These are phyloP conservation scores for Chrysochromulina tobinii DNA, from an alignment of 78 protist species.

Conservation along the genomic window DNA sequence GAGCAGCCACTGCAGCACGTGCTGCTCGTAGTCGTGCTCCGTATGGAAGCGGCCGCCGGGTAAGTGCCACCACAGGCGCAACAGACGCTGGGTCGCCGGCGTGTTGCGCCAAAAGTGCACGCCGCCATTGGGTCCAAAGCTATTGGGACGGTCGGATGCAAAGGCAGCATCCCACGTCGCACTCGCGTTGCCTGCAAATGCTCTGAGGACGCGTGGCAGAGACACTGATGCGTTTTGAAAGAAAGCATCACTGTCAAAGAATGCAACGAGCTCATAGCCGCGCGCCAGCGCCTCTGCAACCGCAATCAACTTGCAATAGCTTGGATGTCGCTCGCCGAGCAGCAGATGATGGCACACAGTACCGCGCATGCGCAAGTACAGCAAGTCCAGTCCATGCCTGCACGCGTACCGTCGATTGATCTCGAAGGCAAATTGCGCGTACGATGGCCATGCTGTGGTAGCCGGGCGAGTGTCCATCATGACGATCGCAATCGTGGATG, in stretches of 20 bases:
- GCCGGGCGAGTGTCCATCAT: too few species aligned
- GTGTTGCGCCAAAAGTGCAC: constrained; percentile 1
- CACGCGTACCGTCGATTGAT: not conserved
- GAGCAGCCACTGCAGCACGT: not conserved
- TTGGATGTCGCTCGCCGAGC: not conserved
- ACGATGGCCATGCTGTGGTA: not conserved
- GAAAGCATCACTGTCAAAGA: not conserved
- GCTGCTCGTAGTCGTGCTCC: constrained; percentile 18
- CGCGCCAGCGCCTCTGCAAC: not conserved
- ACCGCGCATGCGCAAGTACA: not conserved
- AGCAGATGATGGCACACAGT: not conserved
- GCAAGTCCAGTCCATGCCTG: not conserved
- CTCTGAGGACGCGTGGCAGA: too few species aligned
- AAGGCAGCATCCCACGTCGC: not conserved
- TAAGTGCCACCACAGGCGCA: not conserved
- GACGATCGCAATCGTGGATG: too few species aligned
- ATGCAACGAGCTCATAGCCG: not conserved
- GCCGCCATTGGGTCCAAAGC: constrained; percentile 3
- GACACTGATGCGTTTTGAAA: not conserved
- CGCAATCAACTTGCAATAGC: not conserved
- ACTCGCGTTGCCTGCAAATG: not conserved
- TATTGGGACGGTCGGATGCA: not conserved
- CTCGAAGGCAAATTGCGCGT: constrained; percentile 1
- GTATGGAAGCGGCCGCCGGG: not conserved
- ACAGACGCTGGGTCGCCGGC: not conserved